phyloP scores from a whole-genome alignment of 2,329 filamentous ascomycete genomes.

The Aspergillus niger region DNA sequence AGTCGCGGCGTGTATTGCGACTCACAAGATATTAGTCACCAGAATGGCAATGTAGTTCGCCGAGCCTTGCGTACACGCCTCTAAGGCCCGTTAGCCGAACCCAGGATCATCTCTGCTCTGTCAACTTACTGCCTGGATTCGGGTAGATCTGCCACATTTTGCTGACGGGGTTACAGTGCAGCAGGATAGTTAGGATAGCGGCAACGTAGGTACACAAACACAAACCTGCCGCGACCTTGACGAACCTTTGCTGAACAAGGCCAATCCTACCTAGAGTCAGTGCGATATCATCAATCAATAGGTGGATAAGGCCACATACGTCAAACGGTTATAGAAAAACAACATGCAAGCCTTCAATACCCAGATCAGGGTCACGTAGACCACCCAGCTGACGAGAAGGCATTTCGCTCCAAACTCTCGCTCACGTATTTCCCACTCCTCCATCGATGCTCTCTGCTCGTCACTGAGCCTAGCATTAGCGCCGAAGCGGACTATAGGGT shows the following conservation, averaged over 20 bases:
- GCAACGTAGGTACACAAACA: slow-evolving; percentile 37
- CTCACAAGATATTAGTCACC: slow-evolving; percentile 41
- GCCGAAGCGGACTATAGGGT: slow-evolving; percentile 38
- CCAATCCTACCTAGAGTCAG: slow-evolving; percentile 31
- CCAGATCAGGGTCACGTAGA: slow-evolving; percentile 49
- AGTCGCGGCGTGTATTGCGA: background rate
- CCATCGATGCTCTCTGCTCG: slow-evolving; percentile 34
- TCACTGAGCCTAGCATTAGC: slow-evolving; percentile 42
- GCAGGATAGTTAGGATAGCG: slow-evolving; percentile 39
- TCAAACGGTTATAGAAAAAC: slow-evolving; percentile 49
- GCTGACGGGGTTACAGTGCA: slow-evolving; percentile 42
- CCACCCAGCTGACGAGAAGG: slow-evolving; percentile 43
- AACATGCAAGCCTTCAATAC: slow-evolving; percentile 47
- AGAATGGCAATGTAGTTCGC: slow-evolving; percentile 44
- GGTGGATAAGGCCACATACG: slow-evolving; percentile 31
- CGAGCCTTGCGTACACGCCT: slow-evolving; percentile 37
- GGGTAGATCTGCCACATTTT: slow-evolving; percentile 47
- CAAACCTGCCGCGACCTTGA: slow-evolving; percentile 37
- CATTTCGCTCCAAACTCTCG: slow-evolving; percentile 38
- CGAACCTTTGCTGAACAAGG: slow-evolving; percentile 41
- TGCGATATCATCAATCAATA: background rate
- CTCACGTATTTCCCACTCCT: slow-evolving; percentile 29
- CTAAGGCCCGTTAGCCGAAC: background rate
- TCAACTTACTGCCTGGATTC: slow-evolving; percentile 40
- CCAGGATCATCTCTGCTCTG: too few relatives aligned